phyloP scores from a whole-genome alignment of 2,329 filamentous ascomycete genomes.

The Zasmidium cellare region DNA sequence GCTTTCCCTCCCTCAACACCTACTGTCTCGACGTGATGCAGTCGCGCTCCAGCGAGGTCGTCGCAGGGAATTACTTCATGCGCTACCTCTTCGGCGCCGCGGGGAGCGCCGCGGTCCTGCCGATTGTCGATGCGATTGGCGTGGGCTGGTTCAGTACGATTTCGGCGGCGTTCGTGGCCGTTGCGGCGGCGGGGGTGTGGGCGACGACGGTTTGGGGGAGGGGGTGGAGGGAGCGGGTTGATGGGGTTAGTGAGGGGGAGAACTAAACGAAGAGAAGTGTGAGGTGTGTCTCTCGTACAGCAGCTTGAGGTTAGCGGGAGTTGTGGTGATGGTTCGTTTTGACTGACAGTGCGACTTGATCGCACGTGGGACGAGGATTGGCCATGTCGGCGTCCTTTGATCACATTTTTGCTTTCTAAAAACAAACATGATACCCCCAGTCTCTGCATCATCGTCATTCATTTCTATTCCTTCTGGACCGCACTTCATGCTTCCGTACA shows the following conservation, averaged over 20 bases:
- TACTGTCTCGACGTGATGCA: conserved; percentile 85
- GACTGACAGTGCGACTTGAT: not conserved
- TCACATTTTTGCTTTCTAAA: not conserved
- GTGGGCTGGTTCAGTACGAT: conserved; percentile 82
- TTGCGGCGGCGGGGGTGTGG: conserved; percentile 45
- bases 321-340: not conserved
- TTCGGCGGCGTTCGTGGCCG: conserved; percentile 57
- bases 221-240: conserved; percentile 26
- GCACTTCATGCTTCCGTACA: not conserved
- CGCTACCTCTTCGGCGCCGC: conserved; percentile 73
- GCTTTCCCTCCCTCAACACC: conserved; percentile 46
- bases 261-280: not conserved
- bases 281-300: not conserved
- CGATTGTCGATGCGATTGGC: conserved; percentile 71
- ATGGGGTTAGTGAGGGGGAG: conserved; percentile 18
- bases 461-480: not conserved
- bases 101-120: conserved; percentile 70
- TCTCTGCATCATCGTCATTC: not conserved
- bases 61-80: conserved; percentile 75
- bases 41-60: conserved; percentile 66
- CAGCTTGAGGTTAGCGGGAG: not conserved
- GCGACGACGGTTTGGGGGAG: conserved; percentile 37
- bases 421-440: not conserved
- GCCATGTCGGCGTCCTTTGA: not conserved
- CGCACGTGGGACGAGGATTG: conserved; percentile 1